Evolutionary conservation across 2,329 filamentous ascomycete species (phyloP).

Genomic region (Didymella exigua): DNA sequence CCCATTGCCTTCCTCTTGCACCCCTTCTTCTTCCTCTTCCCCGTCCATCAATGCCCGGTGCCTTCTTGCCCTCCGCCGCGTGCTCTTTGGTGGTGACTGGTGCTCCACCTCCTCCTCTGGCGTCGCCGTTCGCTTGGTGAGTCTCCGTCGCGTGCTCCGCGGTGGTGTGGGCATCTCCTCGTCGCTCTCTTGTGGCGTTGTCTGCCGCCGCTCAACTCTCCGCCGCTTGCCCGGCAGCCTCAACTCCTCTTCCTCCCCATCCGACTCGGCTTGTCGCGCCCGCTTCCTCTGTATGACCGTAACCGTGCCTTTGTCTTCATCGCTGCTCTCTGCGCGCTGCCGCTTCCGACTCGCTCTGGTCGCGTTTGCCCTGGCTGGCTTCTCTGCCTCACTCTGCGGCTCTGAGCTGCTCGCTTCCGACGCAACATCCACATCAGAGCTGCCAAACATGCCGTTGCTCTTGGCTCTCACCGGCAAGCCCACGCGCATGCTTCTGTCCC

Average conservation of each 20-base stretch:
- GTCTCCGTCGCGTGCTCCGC: constrained; percentile 13
- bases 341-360: constrained; percentile 24
- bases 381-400: constrained; percentile 20
- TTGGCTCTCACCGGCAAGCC: constrained; percentile 26
- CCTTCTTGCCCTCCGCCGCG: constrained; percentile 34
- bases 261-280: constrained; percentile 12
- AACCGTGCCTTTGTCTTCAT: constrained; percentile 15
- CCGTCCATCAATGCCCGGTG: constrained; percentile 13
- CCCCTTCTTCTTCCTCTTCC: constrained; percentile 29
- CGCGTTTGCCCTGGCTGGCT: constrained; percentile 1
- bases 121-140: constrained; percentile 2
- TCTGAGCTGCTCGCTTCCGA: constrained; percentile 8
- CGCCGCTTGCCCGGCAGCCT: constrained; percentile 16
- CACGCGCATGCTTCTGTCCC: constrained; percentile 21
- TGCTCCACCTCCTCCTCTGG: constrained; percentile 3
- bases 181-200: constrained; percentile 11
- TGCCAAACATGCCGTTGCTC: constrained; percentile 34
- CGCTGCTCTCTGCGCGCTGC: constrained; percentile 18
- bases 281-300: constrained; percentile 20
- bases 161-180: constrained; percentile 14
- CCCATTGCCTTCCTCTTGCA: constrained; percentile 9
- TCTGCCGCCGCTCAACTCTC: constrained; percentile 1
- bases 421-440: constrained; percentile 22
- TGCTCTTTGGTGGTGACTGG: constrained; percentile 1
- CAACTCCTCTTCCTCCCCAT: constrained; percentile 6